Evolutionary conservation across 2,329 filamentous ascomycete genomes (phyloP), one percentile per base, ranked within the genome.

Genomic region (Aspergillus ochraceus): DNA sequence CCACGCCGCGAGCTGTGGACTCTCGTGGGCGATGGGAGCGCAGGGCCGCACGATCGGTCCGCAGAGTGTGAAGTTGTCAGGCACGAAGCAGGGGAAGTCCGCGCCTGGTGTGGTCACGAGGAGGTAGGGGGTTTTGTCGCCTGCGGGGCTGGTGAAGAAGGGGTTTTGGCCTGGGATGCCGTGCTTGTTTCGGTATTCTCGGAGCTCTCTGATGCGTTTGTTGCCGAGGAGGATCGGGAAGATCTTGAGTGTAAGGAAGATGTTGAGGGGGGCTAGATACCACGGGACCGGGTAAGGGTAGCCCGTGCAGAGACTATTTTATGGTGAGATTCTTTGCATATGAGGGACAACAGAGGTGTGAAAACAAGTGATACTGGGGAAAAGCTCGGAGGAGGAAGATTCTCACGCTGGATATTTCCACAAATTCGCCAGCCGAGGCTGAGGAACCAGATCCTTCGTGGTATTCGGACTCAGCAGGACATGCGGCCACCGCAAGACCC

Each of bases 201-300:
- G 64, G 6, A 75, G 56, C 8, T 62, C 54, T 45, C 62, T 69
- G 6, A 67, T 46, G 22, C 60, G 60, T 3, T 63, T 54, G 52
- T 66, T 63, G 14, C 58, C 63, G 26, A 66, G 11, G 22, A 70
- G 53, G 11, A 61, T 46, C 19, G 60, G 61, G 2, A 68, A 52
- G 9, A 73, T 56, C 12, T 69, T 66, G 1, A 81, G 6, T 4
- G 69, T 61, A 46, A 77, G 74, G 55, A 72, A 74, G 1, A 77
- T 66, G 53, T 82, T 82, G 5, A 75, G 61, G 0, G 75, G 73
- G 10, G 79, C 68, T 3, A 74, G 64, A 20, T 69, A 62, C 73
- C 71, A 77, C 1, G 79, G 79, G 0, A 83, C 65, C 2, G 80
- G 80, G 55, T 75, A 82, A 0, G 71, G 55, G 20, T 76, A 77